phyloP scores from a whole-genome alignment of 129 eudicot genomes.

The Erigeron canadensis region DNA sequence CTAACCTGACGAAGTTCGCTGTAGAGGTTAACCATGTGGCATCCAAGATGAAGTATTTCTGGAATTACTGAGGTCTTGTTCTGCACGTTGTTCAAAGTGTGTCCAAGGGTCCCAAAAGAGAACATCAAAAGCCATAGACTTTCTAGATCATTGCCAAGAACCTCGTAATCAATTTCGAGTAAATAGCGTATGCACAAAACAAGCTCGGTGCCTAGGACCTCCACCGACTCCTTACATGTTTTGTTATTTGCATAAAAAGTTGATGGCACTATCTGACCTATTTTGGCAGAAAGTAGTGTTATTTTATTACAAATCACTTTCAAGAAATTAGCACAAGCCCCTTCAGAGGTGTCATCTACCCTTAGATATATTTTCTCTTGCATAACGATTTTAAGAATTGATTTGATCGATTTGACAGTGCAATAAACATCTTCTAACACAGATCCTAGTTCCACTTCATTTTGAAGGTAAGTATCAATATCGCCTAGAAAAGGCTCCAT shows the following conservation, averaged over 20 bases:
- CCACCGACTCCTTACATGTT: conserved; percentile 35
- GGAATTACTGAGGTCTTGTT: conserved; percentile 39
- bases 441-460: conserved; percentile 37
- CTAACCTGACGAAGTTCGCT: conserved; percentile 98
- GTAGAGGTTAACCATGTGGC: conserved; percentile 62
- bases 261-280: conserved; percentile 39
- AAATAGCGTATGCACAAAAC: conserved; percentile 48
- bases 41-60: conserved; percentile 60
- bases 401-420: conserved; percentile 56
- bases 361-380: conserved; percentile 60
- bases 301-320: conserved; percentile 45
- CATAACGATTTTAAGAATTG: conserved; percentile 45
- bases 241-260: conserved; percentile 28
- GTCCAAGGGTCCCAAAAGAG: conserved; percentile 52
- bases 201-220: conserved; percentile 54
- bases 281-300: conserved; percentile 49
- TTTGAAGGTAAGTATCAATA: conserved; percentile 41
- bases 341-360: conserved; percentile 80
- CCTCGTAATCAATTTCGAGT: conserved; percentile 76
- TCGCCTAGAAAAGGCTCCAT: conserved; percentile 65
- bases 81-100: conserved; percentile 32
- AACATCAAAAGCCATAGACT: conserved; percentile 78
- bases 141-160: conserved; percentile 75
- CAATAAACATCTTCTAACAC: conserved; percentile 33
- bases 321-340: conserved; percentile 75